These are phyloP conservation scores for Arthromyces matolae DNA, from an alignment of 768 basidiomycete genomes.

Conservation along the genomic window DNA sequence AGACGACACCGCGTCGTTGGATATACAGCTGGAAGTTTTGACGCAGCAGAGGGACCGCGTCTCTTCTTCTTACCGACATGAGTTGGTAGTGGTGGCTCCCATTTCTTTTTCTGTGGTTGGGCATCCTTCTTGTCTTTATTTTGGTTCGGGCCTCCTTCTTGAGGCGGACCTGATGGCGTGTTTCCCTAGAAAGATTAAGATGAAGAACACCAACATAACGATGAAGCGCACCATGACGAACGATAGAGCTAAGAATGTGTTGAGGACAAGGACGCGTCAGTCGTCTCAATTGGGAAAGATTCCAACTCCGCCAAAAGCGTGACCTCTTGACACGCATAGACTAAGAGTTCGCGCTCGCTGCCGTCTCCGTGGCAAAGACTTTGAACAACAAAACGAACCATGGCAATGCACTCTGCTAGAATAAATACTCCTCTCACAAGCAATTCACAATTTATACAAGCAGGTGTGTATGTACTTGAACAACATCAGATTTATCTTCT, in stretches of 20 bases:
- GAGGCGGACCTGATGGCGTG: conserved; percentile 60
- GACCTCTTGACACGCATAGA: conserved; percentile 19
- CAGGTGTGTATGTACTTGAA: no score
- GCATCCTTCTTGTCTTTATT: conserved; percentile 50
- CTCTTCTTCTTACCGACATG: conserved; percentile 97
- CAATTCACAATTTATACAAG: conserved; percentile 76
- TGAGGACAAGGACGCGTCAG: conserved; percentile 47
- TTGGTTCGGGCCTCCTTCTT: conserved; percentile 30
- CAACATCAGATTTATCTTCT: not conserved
- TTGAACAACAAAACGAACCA: conserved; percentile 10
- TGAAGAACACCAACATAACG: not conserved
- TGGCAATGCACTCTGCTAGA: conserved; percentile 37
- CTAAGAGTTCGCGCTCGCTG: no score
- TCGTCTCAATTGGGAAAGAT: conserved; percentile 33
- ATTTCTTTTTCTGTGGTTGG: conserved; percentile 81
- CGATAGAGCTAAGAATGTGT: conserved; percentile 6
- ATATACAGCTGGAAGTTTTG: conserved; percentile 88
- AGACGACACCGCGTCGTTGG: conserved; percentile 95
- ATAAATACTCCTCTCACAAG: conserved; percentile 50
- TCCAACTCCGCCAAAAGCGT: conserved; percentile 30
- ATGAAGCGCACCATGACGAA: conserved; percentile 20
- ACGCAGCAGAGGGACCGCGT: conserved; percentile 86
- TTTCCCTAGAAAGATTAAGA: conserved; percentile 53
- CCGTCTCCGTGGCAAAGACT: conserved; percentile 28
- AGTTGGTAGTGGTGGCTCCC: conserved; percentile 97